Evolutionary conservation across 306 rosid species (phyloP), one percentile per base, ranked within the genome.

Genomic region (Dalbergia oliveri): DNA sequence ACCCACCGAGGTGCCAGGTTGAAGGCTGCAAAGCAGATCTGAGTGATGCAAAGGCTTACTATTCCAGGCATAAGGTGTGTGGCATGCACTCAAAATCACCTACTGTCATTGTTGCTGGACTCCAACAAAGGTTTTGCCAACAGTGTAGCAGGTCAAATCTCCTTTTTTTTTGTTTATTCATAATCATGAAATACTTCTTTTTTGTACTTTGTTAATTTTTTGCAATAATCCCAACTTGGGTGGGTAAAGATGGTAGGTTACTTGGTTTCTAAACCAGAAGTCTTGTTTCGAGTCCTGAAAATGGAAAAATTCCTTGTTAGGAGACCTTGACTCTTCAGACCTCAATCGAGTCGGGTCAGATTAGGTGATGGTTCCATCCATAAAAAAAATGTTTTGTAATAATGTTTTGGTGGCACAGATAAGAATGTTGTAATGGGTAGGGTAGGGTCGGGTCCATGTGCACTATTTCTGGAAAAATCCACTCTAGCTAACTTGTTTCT

Each of bases 101-200:
- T 6, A 85, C 71, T 53, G 99, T 91, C 81, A 60, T 84, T 79
- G 98, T 95, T 54, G 84, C 89, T 75, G 96, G 96, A 9, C 81
- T 90, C 14, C 88, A 91, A 66, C 98, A 95, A 79, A 85, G 99
- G 87, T 95, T 95, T 90, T 95, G 99, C 78, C 99, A 93, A 75
- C 99, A 95, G 92, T 95, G 99, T 76, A 93, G 99, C 93, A 91
- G 99, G 85, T 81, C 80, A 41, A 44, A 18, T 39, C 45, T 4
- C 60, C 8, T 13, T 47, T 47, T 13, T 47, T 10, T 47, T 47
- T 47, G 11, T 3, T 47, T 2, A 47, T 47, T 9, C 15, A 47
- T 47, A 10, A 47, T 47, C 15, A 47, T 47, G 53, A 39, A 69
- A 69, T 50, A 59, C 43, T 15, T 79, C 56, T n/a, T 14, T 31